phyloP scores from a whole-genome alignment of 2,329 filamentous ascomycete species.

The Paecilomyces sp. region DNA sequence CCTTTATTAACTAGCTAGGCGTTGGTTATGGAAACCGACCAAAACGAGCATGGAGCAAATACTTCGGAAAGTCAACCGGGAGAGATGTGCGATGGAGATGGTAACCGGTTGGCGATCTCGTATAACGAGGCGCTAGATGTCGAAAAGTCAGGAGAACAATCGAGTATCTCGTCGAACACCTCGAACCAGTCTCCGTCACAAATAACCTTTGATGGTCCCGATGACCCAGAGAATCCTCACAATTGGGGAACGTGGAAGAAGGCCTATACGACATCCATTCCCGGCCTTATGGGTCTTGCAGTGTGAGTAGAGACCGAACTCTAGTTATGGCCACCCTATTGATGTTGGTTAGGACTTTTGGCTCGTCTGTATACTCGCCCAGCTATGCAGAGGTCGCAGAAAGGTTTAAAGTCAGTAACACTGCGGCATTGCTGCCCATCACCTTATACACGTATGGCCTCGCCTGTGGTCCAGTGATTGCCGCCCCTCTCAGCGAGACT shows the following conservation, averaged over 20 bases:
- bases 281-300: neutral
- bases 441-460: constrained; percentile 67
- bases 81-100: neutral
- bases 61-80: neutral
- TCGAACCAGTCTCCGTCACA: neutral
- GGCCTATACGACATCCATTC: neutral
- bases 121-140: neutral
- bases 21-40: neutral
- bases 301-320: neutral
- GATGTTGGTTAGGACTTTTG: constrained; percentile 8
- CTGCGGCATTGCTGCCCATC: constrained; percentile 49
- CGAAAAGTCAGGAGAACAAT: neutral
- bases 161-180: neutral
- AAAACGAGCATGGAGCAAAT: neutral
- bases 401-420: constrained; percentile 20
- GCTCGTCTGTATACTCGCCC: constrained; percentile 26
- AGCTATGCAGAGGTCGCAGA: constrained; percentile 50
- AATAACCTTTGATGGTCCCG: neutral
- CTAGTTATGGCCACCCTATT: neutral
- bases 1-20: neutral
- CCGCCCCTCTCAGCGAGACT: constrained; percentile 67
- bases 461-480: constrained; percentile 63
- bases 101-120: neutral
- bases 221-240: neutral
- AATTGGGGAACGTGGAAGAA: neutral